phyloP scores from a whole-genome alignment of 768 basidiomycete species.

The Mrakia blollopis region DNA sequence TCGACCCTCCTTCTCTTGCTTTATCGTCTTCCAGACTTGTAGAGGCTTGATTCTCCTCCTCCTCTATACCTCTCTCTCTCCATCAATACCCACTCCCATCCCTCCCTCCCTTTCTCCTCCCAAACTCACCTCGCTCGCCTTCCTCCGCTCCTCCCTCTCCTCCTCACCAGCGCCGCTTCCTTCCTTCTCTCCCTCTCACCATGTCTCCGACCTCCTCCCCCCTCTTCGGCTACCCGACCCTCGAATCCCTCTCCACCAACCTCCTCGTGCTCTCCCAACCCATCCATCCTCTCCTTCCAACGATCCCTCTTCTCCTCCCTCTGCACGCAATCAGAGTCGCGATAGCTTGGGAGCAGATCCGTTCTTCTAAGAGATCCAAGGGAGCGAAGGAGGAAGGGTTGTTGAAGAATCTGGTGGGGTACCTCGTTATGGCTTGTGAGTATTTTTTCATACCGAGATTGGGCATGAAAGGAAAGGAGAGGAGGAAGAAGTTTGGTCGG shows the following conservation, averaged over 20 bases:
- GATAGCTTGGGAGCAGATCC: not conserved
- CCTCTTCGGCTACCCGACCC: not conserved
- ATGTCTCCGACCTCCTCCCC: not conserved
- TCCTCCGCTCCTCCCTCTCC: not conserved
- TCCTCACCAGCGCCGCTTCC: not conserved
- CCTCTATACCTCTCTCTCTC: no score
- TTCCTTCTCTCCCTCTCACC: not conserved
- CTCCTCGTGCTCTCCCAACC: not conserved
- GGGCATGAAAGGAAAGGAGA: not conserved
- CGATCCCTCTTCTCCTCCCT: constrained; percentile 11
- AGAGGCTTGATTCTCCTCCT: not conserved
- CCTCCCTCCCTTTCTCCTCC: not conserved
- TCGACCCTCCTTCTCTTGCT: not conserved
- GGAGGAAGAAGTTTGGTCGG: no score
- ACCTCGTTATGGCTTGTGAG: constrained; percentile 5
- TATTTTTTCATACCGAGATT: not conserved
- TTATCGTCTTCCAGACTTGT: not conserved
- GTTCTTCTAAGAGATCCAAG: not conserved
- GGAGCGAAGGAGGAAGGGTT: no score
- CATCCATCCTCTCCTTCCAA: constrained; percentile 4
- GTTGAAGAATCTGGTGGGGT: not conserved
- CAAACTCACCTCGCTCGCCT: not conserved
- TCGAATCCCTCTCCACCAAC: not conserved
- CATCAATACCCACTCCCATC: not conserved
- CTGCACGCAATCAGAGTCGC: not conserved